phyloP scores from a whole-genome alignment of 345 rosid genomes.

The Citrus reticulata region DNA sequence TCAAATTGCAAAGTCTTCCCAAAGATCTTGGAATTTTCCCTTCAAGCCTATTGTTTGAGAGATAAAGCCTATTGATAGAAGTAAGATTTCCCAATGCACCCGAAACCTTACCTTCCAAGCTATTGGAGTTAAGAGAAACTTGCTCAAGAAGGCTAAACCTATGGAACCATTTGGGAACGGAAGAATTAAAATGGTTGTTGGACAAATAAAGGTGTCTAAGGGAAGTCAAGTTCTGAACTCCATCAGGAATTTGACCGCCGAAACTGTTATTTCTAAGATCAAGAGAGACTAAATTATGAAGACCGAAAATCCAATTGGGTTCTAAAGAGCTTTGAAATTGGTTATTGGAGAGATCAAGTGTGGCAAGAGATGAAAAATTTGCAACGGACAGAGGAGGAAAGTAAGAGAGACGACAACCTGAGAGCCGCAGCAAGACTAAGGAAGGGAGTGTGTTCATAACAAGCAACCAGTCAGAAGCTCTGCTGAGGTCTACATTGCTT shows the following conservation, averaged over 20 bases:
- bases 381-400: not conserved
- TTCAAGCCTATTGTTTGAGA: not conserved
- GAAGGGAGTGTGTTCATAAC: not conserved
- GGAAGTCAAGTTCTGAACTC: conserved; percentile 1
- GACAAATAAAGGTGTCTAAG: conserved; percentile 3
- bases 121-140: not conserved
- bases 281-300: not conserved
- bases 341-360: not conserved
- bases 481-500: not conserved
- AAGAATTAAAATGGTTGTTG: not conserved
- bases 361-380: not conserved
- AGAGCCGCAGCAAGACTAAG: not conserved
- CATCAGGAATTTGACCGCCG: not conserved
- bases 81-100: conserved; percentile 17
- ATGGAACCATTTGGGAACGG: conserved; percentile 3
- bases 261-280: not conserved
- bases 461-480: not conserved
- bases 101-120: conserved; percentile 10
- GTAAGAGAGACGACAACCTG: not conserved
- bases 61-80: not conserved
- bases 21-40: conserved; percentile 4
- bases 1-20: conserved; percentile 5
- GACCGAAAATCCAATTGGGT: not conserved
- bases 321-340: not conserved
- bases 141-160: not conserved